These are phyloP conservation scores for Lagenaria siceraria DNA, from an alignment of 306 rosid species.

Conservation along the genomic window DNA sequence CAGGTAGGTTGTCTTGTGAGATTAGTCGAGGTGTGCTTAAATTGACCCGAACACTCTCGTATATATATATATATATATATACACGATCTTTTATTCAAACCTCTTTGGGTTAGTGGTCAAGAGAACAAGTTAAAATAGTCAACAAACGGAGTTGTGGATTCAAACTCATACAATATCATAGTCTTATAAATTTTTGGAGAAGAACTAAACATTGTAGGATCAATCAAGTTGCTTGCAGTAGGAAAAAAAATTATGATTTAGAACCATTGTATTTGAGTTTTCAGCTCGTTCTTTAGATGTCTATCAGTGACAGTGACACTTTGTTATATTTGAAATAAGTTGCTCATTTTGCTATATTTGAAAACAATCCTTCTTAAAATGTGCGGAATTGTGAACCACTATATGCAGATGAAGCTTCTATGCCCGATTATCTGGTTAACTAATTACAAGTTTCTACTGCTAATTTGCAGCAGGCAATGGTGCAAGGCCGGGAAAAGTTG, in stretches of 20 bases:
- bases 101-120: not conserved
- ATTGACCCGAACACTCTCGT: no score
- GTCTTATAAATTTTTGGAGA: not conserved
- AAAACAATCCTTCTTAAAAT: no score
- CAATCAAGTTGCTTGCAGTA: not conserved
- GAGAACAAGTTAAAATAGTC: not conserved
- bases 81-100: not conserved
- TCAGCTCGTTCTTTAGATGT: not conserved
- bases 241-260: not conserved
- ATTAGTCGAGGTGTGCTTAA: no score
- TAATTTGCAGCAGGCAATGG: constrained; percentile 44
- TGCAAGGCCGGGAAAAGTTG: constrained; percentile 92
- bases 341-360: no score
- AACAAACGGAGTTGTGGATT: not conserved
- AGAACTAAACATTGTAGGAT: not conserved
- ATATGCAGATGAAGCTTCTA: not conserved
- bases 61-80: no score
- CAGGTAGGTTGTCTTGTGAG: no score
- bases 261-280: not conserved
- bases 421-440: not conserved
- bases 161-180: not conserved
- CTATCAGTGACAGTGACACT: no score
- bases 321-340: no score
- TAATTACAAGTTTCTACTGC: not conserved
- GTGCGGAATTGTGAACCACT: not conserved